Evolutionary conservation across 179 eudicot species (phyloP).

Genomic region (Heliamphora pulchella): DNA sequence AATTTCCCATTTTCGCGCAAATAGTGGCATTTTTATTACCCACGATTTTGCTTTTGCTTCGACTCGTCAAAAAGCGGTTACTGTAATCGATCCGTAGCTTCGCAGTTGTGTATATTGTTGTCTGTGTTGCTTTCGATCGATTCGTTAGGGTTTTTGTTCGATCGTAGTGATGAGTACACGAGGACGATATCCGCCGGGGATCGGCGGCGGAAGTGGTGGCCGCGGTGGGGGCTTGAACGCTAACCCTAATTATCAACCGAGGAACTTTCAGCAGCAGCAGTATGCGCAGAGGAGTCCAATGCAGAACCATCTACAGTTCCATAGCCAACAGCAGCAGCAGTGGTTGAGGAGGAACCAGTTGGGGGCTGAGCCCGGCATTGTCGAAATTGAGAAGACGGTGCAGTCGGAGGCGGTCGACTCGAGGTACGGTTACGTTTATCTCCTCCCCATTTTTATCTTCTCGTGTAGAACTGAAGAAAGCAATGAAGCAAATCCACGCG

Average conservation of each 20-base stretch:
- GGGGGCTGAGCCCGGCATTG: constrained; percentile 31
- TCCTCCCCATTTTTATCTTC: not conserved
- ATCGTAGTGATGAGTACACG: constrained; percentile 23
- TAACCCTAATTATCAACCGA: constrained; percentile 34
- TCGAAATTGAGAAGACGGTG: constrained; percentile 74
- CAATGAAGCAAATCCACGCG: not conserved
- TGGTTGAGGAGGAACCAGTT: constrained; percentile 71
- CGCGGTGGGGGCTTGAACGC: constrained; percentile 19
- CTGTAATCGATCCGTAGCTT: constrained; percentile 15
- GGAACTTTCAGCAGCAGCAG: constrained; percentile 23
- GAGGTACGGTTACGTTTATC: constrained; percentile 32
- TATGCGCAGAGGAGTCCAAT: constrained; percentile 28
- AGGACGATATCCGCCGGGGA: constrained; percentile 42
- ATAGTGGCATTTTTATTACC: constrained; percentile 29
- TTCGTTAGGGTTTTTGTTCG: constrained; percentile 20
- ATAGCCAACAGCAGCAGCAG: constrained; percentile 4
- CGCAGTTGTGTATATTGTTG: constrained; percentile 5
- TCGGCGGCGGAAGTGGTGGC: constrained; percentile 37
- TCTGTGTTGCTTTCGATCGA: constrained; percentile 17
- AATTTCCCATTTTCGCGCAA: constrained; percentile 12
- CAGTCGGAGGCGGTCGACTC: constrained; percentile 70
- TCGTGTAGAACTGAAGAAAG: not conserved
- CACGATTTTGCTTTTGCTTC: constrained; percentile 24
- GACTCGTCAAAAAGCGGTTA: constrained; percentile 7
- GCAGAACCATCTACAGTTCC: constrained; percentile 23